These are phyloP conservation scores for Leptomonas pyrrhocoris DNA, from an alignment of 208 protist species.

Conservation along the genomic window DNA sequence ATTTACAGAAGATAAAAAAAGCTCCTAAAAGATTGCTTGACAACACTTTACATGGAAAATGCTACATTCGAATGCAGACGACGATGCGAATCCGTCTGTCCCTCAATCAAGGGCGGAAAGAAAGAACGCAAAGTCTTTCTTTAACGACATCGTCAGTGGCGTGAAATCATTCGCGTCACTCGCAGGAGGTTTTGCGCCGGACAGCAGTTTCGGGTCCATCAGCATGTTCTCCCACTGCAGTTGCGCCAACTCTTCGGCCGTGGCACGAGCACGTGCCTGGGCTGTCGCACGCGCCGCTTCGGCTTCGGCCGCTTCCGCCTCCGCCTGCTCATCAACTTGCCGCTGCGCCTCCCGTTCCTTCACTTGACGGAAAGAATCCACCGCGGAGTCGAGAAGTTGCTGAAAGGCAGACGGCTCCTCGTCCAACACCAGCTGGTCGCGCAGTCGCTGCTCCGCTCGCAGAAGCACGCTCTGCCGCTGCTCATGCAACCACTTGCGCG, in stretches of 20 bases:
- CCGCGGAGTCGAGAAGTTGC: not conserved
- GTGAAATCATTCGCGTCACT: constrained; percentile 7
- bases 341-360: not conserved
- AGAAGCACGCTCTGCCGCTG: constrained; percentile 22
- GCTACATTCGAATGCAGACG: no score
- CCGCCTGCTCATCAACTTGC: not conserved
- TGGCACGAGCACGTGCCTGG: not conserved
- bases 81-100: not conserved
- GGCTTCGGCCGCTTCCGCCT: not conserved
- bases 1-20: no score
- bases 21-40: no score
- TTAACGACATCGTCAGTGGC: constrained; percentile 7
- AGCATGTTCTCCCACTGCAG: not conserved
- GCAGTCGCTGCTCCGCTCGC: constrained; percentile 23
- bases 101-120: constrained; percentile 2
- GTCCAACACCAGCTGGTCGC: constrained; percentile 15
- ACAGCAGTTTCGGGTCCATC: constrained; percentile 5
- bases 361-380: not conserved
- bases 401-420: constrained; percentile 17
- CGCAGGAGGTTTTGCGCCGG: constrained; percentile 6
- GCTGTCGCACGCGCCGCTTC: not conserved
- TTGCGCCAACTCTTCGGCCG: not conserved
- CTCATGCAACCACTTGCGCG: constrained; percentile 14
- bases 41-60: no score
- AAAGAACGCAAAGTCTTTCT: constrained; percentile 28